A percentile compares a stretch with the other conserved stretches of the same genome.
Conservation (phyloP, 2,329 filamentous ascomycete genomes). For the Trichoderma guizhouense region DNA sequence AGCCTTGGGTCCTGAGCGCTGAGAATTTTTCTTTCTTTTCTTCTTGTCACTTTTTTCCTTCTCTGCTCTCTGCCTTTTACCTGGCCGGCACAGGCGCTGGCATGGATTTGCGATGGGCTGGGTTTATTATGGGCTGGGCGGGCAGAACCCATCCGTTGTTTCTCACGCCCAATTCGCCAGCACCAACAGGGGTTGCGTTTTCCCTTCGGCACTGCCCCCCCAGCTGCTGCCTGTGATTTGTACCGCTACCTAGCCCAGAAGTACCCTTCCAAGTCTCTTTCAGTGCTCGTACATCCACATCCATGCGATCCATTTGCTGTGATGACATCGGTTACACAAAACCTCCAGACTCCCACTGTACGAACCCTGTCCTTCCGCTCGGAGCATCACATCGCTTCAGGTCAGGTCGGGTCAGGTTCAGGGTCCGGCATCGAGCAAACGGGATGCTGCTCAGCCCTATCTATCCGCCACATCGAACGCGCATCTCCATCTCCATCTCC, state of each 20-base stretch:
- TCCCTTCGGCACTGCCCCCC: constrained; percentile 12
- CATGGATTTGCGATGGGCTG: constrained; percentile 8
- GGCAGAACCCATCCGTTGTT: background rate
- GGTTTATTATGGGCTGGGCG: constrained; percentile 9
- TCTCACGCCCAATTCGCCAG: constrained; percentile 3
- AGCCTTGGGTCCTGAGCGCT: background rate
- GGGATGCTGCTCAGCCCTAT: background rate
- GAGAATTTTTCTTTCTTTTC: background rate
- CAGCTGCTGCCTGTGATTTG: constrained; percentile 5
- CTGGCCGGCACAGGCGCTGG: background rate
- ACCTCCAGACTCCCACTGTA: background rate
- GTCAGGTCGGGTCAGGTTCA: background rate
- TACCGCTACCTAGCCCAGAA: background rate
- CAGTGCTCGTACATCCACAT: no score
- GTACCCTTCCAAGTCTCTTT: background rate
- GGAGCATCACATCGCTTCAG: background rate
- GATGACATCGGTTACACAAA: background rate
- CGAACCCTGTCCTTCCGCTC: background rate
- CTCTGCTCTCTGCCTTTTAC: background rate
- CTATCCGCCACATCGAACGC: background rate
- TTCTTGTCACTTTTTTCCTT: background rate
- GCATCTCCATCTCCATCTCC: background rate
- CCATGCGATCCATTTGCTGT: background rate
- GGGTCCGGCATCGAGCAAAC: background rate
- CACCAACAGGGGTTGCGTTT: background rate